Evolutionary conservation across 2,329 filamentous ascomycete genomes (phyloP).

Genomic region (Apiospora arundinis): DNA sequence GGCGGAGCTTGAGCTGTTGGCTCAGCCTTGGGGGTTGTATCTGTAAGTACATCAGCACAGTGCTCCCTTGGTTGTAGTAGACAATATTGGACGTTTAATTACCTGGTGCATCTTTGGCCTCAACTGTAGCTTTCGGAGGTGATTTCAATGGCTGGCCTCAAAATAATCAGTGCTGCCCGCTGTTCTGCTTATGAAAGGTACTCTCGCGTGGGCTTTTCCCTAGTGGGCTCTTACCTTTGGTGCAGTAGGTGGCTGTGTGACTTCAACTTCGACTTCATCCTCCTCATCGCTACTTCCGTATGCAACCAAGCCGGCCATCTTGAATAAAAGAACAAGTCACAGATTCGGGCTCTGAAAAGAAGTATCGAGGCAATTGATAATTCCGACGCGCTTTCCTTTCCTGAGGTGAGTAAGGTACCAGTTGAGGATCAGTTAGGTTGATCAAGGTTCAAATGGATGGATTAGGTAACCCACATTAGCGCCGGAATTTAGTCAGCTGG

Average conservation of each 20-base stretch:
- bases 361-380: background rate
- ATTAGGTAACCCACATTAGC: conserved; percentile 21
- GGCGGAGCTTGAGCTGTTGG: conserved; percentile 18
- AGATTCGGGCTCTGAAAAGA: background rate
- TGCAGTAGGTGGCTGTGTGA: conserved; percentile 29
- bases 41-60: background rate
- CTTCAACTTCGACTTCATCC: conserved; percentile 34
- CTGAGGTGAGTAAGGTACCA: conserved; percentile 25
- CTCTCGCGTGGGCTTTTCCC: conserved; percentile 26
- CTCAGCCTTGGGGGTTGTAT: conserved; percentile 21
- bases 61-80: background rate
- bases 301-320: conserved; percentile 34
- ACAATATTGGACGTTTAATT: background rate
- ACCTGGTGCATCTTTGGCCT: conserved; percentile 31
- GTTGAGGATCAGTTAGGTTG: background rate
- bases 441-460: background rate
- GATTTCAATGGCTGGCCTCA: conserved; percentile 40
- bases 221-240: conserved; percentile 38
- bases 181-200: conserved; percentile 29
- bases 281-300: conserved; percentile 44
- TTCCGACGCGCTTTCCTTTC: conserved; percentile 20
- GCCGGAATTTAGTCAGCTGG: conserved; percentile 7
- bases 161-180: conserved; percentile 41
- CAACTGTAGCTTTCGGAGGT: conserved; percentile 30
- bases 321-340: too few species aligned